Conservation (phyloP, 2,329 filamentous ascomycete species). For the Plectosphaerella cucumerina region DNA sequence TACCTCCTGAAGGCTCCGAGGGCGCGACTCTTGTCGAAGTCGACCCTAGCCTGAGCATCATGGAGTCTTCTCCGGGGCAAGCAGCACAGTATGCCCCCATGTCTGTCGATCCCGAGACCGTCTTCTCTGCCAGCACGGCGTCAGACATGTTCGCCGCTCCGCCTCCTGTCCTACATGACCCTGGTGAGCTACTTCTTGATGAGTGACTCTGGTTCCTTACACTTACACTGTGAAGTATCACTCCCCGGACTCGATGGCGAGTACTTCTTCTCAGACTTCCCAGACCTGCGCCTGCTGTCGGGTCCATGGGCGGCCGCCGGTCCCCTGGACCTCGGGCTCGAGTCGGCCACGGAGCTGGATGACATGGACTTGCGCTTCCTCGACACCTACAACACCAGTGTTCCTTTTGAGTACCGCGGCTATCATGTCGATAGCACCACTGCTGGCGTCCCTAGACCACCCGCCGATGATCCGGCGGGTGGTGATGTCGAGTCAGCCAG, state of each 20-base stretch:
- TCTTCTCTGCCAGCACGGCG: too few relatives aligned
- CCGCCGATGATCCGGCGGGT: constrained; percentile 10
- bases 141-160: too few relatives aligned
- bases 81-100: too few relatives aligned
- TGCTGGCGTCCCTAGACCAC: constrained; percentile 5
- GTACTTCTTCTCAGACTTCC: constrained; percentile 1
- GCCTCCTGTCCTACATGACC: too few relatives aligned
- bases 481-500: constrained; percentile 1
- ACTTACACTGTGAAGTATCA: too few relatives aligned
- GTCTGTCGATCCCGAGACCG: too few relatives aligned
- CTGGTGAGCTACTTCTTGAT: too few relatives aligned
- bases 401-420: constrained; percentile 22
- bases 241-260: background rate
- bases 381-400: constrained; percentile 22
- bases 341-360: constrained; percentile 20
- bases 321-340: constrained; percentile 10
- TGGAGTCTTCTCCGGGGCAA: too few relatives aligned
- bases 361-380: constrained; percentile 26
- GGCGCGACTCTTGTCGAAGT: too few relatives aligned
- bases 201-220: too few relatives aligned
- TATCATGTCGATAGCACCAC: constrained; percentile 1
- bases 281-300: constrained; percentile 1
- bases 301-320: constrained; percentile 11
- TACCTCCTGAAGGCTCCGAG: too few relatives aligned
- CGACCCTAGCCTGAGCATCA: too few relatives aligned